Base-by-base conservation (phyloP, 2,329 filamentous ascomycete genomes). In the Alternaria gaisen region DNA sequence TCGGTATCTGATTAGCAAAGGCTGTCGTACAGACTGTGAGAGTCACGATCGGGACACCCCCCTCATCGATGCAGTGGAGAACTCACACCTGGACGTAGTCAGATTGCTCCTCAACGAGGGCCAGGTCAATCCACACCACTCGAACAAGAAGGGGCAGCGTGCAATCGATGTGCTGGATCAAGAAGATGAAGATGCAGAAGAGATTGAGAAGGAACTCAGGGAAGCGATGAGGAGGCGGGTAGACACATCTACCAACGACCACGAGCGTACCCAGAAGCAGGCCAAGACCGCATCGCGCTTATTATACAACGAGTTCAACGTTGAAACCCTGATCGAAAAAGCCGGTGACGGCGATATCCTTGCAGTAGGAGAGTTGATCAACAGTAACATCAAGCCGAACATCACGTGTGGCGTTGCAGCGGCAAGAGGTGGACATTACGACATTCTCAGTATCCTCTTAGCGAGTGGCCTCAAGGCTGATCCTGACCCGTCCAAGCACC, bases 41-140 rank as follows among this genome's bases (percentile, higher is more conserved):
- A 89, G 88, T 58, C 87, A 87, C 58, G 93, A 84, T 57, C 80
- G 92, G 72, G 95, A 99, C 72, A 98, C 95, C 0, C 95, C 95
- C 28, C 85, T 99, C 36, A 90, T 99, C 55, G 95, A 99, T 81
- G 95, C 95, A 5, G 93, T 98, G 28, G 95, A 98, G 70, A 99
- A 99, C 72, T 92, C 92, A 1, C 94, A 99, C 74, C 77, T 97
- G 8, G 91, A 91, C 18, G 94, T 98, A 4, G 91, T 99, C 42
- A 92, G 89, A 72, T 83, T 97, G 10, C 82, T 99, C 34, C 83
- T 99, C 3, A 88, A 91, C 56, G 90, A 94, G 58, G 94, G 94
- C 4, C 69, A 70, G 11, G 94, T 97, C 12, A 96, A 99, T 74
- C 95, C 95, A 50, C 89, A 93, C 51, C 91, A 93, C 68, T 90